Percentiles rank a stretch among this genome's conserved stretches.
These are phyloP conservation scores for Pythium insidiosum DNA, from an alignment of 352 stramenopile species.

Conservation along the genomic window DNA sequence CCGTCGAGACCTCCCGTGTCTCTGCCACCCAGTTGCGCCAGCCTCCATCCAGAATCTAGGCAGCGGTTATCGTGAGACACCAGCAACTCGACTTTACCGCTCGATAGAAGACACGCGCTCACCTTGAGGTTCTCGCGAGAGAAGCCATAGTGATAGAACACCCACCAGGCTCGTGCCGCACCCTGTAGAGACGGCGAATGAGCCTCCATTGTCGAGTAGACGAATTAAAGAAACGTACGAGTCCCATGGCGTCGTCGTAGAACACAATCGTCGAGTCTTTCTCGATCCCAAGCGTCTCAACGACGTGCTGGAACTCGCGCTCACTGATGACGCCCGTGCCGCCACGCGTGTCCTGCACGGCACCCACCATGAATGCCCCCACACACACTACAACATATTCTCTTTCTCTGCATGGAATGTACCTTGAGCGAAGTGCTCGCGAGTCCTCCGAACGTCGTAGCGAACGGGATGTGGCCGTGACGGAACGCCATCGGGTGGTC, in stretches of 20 bases:
- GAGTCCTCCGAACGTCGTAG: slow-evolving; percentile 31
- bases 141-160: slow-evolving; percentile 71
- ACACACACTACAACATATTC: too few species aligned
- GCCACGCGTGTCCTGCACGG: slow-evolving; percentile 22
- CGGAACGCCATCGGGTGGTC: slow-evolving; percentile 42
- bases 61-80: neutral
- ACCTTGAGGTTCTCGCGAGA: slow-evolving; percentile 69
- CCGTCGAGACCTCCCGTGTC: slow-evolving; percentile 33
- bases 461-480: slow-evolving; percentile 39
- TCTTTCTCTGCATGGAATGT: too few species aligned
- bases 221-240: slow-evolving; percentile 28
- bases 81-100: too few species aligned
- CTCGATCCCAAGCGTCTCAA: slow-evolving; percentile 35
- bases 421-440: slow-evolving; percentile 44
- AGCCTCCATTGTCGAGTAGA: too few species aligned
- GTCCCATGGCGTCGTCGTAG: slow-evolving; percentile 68
- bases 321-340: slow-evolving; percentile 34
- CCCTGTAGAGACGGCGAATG: slow-evolving; percentile 18
- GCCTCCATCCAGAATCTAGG: slow-evolving; percentile 58
- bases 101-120: neutral
- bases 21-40: slow-evolving; percentile 58
- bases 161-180: slow-evolving; percentile 70
- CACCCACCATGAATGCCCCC: neutral
- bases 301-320: slow-evolving; percentile 29
- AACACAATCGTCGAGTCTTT: slow-evolving; percentile 58